phyloP scores from a whole-genome alignment of 2,329 filamentous ascomycete genomes.

The Periconia sp. region DNA sequence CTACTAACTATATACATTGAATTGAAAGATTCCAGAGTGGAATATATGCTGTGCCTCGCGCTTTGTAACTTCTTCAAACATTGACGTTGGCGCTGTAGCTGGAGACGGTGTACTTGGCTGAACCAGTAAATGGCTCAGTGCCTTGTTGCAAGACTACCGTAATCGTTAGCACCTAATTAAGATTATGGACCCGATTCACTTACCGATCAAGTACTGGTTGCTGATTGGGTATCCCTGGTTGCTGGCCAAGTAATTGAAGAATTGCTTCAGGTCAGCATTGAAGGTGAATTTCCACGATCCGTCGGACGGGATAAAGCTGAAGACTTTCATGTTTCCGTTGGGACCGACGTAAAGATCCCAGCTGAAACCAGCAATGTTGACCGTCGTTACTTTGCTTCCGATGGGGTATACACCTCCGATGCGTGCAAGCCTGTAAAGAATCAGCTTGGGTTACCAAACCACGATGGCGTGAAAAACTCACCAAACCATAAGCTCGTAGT shows the following conservation, averaged over 20 bases:
- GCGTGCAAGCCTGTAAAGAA: neutral
- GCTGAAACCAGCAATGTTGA: neutral
- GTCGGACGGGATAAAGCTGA: neutral
- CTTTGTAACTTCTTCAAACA: neutral
- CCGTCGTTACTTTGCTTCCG: neutral
- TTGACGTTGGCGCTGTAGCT: neutral
- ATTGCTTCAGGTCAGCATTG: neutral
- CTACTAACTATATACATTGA: too few relatives aligned
- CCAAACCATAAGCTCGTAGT: slow-evolving; percentile 11
- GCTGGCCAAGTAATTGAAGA: neutral
- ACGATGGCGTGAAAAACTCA: neutral
- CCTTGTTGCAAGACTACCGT: neutral
- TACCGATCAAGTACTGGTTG: neutral
- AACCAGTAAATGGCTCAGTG: neutral
- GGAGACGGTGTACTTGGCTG: neutral
- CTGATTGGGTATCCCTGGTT: neutral
- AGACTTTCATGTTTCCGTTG: neutral
- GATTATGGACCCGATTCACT: too few relatives aligned
- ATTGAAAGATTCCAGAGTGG: too few relatives aligned
- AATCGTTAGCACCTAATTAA: too few relatives aligned
- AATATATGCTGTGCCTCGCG: too few relatives aligned
- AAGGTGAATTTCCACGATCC: neutral
- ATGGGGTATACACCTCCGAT: neutral
- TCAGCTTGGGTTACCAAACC: neutral
- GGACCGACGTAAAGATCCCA: neutral